Conservation (phyloP, 345 rosid species). For the Acer saccharum region DNA sequence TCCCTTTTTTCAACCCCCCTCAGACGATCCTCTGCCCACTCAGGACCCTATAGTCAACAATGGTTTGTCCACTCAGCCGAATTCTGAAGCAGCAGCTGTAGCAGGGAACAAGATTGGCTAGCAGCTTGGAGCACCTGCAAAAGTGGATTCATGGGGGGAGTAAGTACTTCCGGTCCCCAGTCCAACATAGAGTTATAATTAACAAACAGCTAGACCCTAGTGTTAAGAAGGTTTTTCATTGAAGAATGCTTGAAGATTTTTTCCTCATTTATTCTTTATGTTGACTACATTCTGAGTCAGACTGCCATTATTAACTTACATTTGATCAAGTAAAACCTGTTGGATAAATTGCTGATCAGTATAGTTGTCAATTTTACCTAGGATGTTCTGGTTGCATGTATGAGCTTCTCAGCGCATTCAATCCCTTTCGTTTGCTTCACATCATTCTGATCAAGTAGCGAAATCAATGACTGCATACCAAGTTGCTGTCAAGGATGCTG, state of each 20-base stretch:
- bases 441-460: conserved; percentile 18
- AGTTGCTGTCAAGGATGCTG: not conserved
- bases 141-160: conserved; percentile 65
- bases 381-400: not conserved
- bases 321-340: conserved; percentile 7
- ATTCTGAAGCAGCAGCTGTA: conserved; percentile 29
- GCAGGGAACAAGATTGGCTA: conserved; percentile 61
- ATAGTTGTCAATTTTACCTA: not conserved
- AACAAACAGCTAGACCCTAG: conserved; percentile 7
- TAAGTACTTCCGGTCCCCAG: conserved; percentile 26
- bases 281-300: conserved; percentile 4
- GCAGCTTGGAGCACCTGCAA: conserved; percentile 93
- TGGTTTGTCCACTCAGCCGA: conserved; percentile 35
- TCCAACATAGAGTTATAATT: conserved; percentile 31
- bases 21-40: conserved; percentile 32
- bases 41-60: conserved; percentile 32
- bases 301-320: conserved; percentile 11
- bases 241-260: conserved; percentile 11
- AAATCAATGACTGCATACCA: not conserved
- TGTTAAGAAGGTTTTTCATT: conserved; percentile 3
- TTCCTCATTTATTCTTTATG: conserved; percentile 18
- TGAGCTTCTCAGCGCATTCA: not conserved
- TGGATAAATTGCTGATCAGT: conserved; percentile 21
- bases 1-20: conserved; percentile 34
- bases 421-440: not conserved